These are phyloP conservation scores for Oryza meyeriana DNA, from an alignment of 176 grass and related monocot genomes.

Conservation along the genomic window DNA sequence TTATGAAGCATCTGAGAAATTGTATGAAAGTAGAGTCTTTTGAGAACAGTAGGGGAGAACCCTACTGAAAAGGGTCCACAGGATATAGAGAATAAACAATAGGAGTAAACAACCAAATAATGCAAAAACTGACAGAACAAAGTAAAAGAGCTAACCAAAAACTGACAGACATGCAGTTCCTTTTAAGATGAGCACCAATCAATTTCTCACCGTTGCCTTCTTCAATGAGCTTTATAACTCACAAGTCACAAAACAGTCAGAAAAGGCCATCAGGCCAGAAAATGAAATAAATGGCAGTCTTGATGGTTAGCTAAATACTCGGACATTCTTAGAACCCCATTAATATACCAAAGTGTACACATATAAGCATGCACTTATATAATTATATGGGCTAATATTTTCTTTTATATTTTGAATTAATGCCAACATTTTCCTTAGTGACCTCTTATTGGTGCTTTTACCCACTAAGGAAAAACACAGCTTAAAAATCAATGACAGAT, in stretches of 20 bases:
- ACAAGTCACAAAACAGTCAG: neutral
- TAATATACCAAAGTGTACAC: neutral
- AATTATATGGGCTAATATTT: neutral
- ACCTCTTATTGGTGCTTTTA: neutral
- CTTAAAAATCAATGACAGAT: neutral
- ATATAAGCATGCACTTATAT: neutral
- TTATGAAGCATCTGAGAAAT: neutral
- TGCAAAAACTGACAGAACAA: neutral
- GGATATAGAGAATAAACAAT: neutral
- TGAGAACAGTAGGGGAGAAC: neutral
- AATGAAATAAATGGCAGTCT: neutral
- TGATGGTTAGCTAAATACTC: neutral
- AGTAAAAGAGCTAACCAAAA: neutral
- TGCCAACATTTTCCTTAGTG: neutral
- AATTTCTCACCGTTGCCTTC: too few species aligned
- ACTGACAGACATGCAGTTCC: neutral
- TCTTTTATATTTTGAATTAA: neutral
- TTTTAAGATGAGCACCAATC: neutral
- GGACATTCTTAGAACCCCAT: neutral
- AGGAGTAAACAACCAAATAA: neutral
- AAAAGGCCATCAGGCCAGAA: neutral
- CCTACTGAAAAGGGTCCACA: neutral
- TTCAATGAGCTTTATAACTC: too few species aligned
- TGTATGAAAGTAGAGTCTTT: neutral
- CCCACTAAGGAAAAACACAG: neutral